Evolutionary conservation across 176 grass and related monocot genomes (phyloP), one percentile per base, ranked within the genome.

Genomic region (Musa schizocarpa): DNA sequence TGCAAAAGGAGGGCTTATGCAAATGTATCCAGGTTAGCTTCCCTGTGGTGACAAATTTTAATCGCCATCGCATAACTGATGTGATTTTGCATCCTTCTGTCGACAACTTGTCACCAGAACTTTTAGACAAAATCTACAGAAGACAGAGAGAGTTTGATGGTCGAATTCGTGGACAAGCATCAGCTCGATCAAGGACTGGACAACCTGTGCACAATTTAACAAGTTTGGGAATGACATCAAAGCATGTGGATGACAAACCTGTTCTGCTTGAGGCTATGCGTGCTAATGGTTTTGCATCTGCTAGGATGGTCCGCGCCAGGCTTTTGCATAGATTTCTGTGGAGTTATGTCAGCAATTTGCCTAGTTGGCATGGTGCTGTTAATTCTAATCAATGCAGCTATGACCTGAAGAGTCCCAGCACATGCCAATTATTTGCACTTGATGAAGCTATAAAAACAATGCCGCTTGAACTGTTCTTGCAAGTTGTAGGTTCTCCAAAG

Each of bases 231-330:
- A 87, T 82, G 74, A 76, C 83, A 12, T 76, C 67, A 72, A 91
- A 78, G 50, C 64, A 69, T 83, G 87, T 77, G 76, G 90, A 89
- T 72, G 80, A 81, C 50, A 90, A 81, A 85, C 79, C 81, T 68
- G 80, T 91, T 78, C 57, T 91, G 63, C 52, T 85, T 64, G 86
- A 89, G 76, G 83, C 83, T 82, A 98, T 98, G 90, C 81, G 86
- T 83, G 82, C 86, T 53, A 98, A 98, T 85, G 94, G 94, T 78
- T 93, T 88, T 86, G 82, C 89, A n/a, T 68, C 73, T 78, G 90
- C 88, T 76, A 93, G 93, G 82, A 98, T 98, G 94, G 81, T 93
- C 57, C 84, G 94, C n/a, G 88, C 82, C 65, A 98, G 87, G 83
- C 82, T 98, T 8, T 81, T 98, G 68, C 90, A 98, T 85, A 93